phyloP scores from a whole-genome alignment of 495 filamentous ascomycete species.

The Penicillium flavigenum region DNA sequence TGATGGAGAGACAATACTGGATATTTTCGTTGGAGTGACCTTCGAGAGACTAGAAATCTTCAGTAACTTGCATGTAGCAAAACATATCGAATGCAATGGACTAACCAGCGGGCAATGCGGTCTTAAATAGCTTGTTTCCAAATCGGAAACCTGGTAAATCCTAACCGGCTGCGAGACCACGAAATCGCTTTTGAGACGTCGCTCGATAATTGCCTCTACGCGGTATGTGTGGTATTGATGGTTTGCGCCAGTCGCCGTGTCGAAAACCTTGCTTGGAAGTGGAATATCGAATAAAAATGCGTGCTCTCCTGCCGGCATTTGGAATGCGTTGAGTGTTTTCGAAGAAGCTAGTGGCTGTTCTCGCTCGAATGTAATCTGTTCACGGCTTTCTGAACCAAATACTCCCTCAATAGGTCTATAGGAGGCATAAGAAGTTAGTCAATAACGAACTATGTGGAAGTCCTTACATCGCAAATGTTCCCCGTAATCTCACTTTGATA shows the following conservation, averaged over 20 bases:
- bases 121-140: constrained; percentile 9
- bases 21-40: constrained; percentile 12
- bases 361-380: constrained; percentile 17
- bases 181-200: constrained; percentile 13
- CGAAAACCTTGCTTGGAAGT: constrained; percentile 12
- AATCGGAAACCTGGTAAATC: constrained; percentile 13
- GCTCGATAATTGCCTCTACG: constrained; percentile 22
- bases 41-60: constrained; percentile 7
- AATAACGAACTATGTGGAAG: not conserved
- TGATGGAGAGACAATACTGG: constrained; percentile 23
- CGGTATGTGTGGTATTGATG: constrained; percentile 27
- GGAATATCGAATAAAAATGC: constrained; percentile 29
- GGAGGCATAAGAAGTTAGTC: not conserved
- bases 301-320: constrained; percentile 24
- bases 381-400: constrained; percentile 3
- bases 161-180: constrained; percentile 19
- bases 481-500: constrained; percentile 21
- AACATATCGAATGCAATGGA: not conserved
- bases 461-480: constrained; percentile 22
- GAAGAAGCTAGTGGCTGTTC: constrained; percentile 22
- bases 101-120: constrained; percentile 10
- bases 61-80: not conserved
- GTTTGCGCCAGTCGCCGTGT: constrained; percentile 19
- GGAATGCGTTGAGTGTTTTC: constrained; percentile 21
- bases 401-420: constrained; percentile 4